A percentile compares a stretch with the other conserved stretches of the same genome.
Evolutionary conservation across 331 rosid species (phyloP).

Genomic region (Pyrus hybrid): DNA sequence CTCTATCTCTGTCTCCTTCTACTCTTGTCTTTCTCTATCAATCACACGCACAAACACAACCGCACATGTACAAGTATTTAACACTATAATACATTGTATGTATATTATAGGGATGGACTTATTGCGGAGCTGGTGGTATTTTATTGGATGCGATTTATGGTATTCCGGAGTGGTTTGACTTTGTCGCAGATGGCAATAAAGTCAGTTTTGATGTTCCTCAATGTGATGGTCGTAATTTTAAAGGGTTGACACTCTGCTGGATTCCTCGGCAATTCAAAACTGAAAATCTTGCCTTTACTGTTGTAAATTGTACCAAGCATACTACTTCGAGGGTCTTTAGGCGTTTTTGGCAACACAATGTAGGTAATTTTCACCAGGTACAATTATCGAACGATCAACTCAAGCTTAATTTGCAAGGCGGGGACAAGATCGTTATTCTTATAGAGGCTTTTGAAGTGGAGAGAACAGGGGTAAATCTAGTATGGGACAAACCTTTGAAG

Average conservation of each 20-base stretch:
- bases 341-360: not conserved
- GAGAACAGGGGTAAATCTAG: not conserved
- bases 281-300: not conserved
- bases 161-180: not conserved
- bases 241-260: not conserved
- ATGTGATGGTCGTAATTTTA: not conserved
- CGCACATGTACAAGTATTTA: no score
- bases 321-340: not conserved
- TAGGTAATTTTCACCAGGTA: no score
- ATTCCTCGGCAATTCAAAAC: accelerated
- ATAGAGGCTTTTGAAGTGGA: not conserved
- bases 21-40: no score
- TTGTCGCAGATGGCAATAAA: not conserved
- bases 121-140: no score
- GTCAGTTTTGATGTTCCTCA: not conserved
- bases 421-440: not conserved
- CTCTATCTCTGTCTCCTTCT: no score
- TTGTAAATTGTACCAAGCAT: not conserved
- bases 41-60: no score
- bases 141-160: not conserved
- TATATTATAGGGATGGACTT: no score
- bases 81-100: no score
- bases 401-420: not conserved
- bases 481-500: no score
- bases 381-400: not conserved